Conservation (phyloP, 2,329 filamentous ascomycete genomes). For the Aspergillus udagawae region DNA sequence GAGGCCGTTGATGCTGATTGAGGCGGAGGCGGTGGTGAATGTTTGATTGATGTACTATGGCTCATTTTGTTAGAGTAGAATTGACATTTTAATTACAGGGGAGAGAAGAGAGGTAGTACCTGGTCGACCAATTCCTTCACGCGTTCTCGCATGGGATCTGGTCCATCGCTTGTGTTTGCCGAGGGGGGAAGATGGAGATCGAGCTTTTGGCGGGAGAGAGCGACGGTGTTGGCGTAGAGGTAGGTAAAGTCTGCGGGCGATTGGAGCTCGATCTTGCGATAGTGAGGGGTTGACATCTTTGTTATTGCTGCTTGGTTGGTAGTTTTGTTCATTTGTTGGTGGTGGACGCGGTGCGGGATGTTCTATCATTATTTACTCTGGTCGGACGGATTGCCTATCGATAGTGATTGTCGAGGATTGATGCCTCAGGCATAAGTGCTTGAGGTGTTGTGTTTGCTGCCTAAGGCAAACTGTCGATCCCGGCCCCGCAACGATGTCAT, state of each 20-base stretch:
- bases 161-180: slow-evolving; percentile 33
- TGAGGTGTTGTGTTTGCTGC: not conserved
- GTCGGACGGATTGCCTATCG: not conserved
- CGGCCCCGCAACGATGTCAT: slow-evolving; percentile 20
- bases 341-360: slow-evolving; percentile 3
- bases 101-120: slow-evolving; percentile 17
- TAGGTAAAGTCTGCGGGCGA: slow-evolving; percentile 47
- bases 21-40: slow-evolving; percentile 40
- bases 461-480: slow-evolving; percentile 13
- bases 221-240: slow-evolving; percentile 44
- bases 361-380: not conserved
- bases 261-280: slow-evolving; percentile 51
- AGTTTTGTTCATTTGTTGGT: not conserved
- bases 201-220: slow-evolving; percentile 45
- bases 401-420: not conserved
- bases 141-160: slow-evolving; percentile 43
- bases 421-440: not conserved
- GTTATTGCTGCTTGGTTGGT: not conserved
- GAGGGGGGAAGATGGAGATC: slow-evolving; percentile 47
- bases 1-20: slow-evolving; percentile 47
- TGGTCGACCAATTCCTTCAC: slow-evolving; percentile 41
- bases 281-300: slow-evolving; percentile 32
- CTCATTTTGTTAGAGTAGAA: too few species aligned
- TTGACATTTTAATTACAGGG: not conserved
- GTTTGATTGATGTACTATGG: slow-evolving; percentile 43